phyloP scores from a whole-genome alignment of 306 rosid genomes.

The Casuarina equisetifolia region DNA sequence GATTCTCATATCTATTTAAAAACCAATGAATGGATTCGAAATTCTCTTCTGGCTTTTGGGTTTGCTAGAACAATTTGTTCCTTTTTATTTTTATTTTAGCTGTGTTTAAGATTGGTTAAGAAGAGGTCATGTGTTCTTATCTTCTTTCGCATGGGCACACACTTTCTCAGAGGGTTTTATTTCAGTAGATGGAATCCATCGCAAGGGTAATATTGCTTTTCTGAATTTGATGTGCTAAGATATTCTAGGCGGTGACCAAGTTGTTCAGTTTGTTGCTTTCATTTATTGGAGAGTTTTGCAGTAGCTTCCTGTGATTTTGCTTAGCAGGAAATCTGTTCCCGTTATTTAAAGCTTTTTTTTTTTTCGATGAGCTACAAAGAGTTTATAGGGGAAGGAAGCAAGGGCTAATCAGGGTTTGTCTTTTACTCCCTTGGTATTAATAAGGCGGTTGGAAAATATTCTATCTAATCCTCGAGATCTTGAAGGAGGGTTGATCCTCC shows the following conservation, averaged over 20 bases:
- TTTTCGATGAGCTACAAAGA: too few species aligned
- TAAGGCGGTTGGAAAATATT: too few species aligned
- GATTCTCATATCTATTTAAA: conserved; percentile 10
- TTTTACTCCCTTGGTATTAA: too few species aligned
- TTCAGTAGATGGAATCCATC: not conserved
- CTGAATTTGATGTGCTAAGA: not conserved
- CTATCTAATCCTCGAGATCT: too few species aligned
- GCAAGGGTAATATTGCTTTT: not conserved
- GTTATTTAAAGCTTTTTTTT: not conserved
- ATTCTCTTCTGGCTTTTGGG: not conserved
- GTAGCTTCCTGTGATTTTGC: not conserved
- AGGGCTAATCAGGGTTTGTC: too few species aligned
- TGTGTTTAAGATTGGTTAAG: not conserved
- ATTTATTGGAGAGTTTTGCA: not conserved
- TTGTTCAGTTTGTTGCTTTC: not conserved
- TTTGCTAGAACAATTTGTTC: not conserved
- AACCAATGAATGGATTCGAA: not conserved
- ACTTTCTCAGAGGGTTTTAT: not conserved
- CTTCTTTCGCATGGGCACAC: conserved; percentile 14
- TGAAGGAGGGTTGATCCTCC: too few species aligned
- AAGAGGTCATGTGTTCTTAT: not conserved
- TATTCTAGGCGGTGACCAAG: not conserved
- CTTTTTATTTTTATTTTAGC: not conserved
- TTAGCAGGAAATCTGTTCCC: too few species aligned
- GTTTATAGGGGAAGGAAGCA: too few species aligned